phyloP scores from a whole-genome alignment of 2,329 filamentous ascomycete species.

The Aspergillus sp. region DNA sequence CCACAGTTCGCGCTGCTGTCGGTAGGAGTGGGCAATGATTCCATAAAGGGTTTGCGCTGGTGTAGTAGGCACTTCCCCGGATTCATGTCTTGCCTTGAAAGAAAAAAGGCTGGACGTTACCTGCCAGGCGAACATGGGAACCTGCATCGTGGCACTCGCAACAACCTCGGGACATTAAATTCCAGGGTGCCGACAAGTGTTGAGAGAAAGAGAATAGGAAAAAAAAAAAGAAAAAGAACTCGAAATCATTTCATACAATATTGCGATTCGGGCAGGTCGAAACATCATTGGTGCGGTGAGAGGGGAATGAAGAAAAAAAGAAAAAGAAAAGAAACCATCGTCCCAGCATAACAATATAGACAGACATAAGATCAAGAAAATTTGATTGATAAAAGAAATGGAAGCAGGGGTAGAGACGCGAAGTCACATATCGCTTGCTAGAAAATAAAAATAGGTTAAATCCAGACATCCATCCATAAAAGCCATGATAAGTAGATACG shows the following conservation, averaged over 20 bases:
- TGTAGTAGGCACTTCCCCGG: too few relatives aligned
- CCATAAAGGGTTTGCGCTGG: background rate
- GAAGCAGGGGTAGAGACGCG: constrained; percentile 12
- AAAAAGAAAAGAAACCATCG: constrained; percentile 13
- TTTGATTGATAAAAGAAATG: constrained; percentile 6
- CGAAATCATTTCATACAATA: constrained; percentile 21
- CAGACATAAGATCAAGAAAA: constrained; percentile 18
- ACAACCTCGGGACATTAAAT: too few relatives aligned
- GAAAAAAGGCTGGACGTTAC: too few relatives aligned
- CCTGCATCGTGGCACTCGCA: too few relatives aligned
- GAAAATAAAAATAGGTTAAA: constrained; percentile 8
- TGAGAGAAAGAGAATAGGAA: constrained; percentile 2
- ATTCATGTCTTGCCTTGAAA: too few relatives aligned
- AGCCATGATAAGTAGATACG: constrained; percentile 19
- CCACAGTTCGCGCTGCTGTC: background rate
- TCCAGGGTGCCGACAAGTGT: too few relatives aligned
- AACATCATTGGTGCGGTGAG: constrained; percentile 12
- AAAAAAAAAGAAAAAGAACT: constrained; percentile 2
- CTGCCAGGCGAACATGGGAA: too few relatives aligned
- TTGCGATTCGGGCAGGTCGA: constrained; percentile 13
- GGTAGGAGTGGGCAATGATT: background rate
- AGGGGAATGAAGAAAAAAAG: constrained; percentile 11
- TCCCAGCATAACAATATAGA: constrained; percentile 25
- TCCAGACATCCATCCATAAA: constrained; percentile 27
- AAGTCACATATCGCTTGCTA: constrained; percentile 33